These are phyloP conservation scores for Oenanthe sinensis DNA, from an alignment of 129 eudicot species.

Conservation along the genomic window DNA sequence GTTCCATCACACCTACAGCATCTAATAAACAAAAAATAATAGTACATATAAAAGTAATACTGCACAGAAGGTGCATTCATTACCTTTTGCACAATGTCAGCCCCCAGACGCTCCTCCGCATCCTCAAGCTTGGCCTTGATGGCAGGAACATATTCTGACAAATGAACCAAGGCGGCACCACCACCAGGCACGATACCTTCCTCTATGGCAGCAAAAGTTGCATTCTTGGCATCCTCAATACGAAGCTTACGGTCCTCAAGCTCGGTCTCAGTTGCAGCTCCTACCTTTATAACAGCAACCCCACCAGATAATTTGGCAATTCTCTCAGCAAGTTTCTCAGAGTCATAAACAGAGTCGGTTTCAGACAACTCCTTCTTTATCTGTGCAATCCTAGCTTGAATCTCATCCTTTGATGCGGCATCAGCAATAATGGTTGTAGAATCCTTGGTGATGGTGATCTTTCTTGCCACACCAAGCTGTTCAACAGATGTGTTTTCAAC, in stretches of 20 bases:
- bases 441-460: slow-evolving; percentile 56
- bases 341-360: slow-evolving; percentile 70
- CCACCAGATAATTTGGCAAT: slow-evolving; percentile 80
- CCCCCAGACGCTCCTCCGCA: slow-evolving; percentile 70
- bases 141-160: slow-evolving; percentile 57
- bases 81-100: slow-evolving; percentile 78
- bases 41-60: not conserved
- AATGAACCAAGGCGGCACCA: slow-evolving; percentile 76
- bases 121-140: slow-evolving; percentile 64
- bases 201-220: slow-evolving; percentile 88
- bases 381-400: slow-evolving; percentile 64
- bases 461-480: slow-evolving; percentile 65
- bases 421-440: slow-evolving; percentile 79
- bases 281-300: slow-evolving; percentile 79
- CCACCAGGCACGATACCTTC: slow-evolving; percentile 92
- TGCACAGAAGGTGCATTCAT: not conserved
- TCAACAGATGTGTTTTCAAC: slow-evolving; percentile 55
- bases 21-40: not conserved
- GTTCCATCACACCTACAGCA: not conserved
- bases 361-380: slow-evolving; percentile 56
- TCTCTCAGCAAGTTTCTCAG: slow-evolving; percentile 71
- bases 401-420: slow-evolving; percentile 79
- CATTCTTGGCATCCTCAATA: slow-evolving; percentile 84
- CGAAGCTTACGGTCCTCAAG: slow-evolving; percentile 75
- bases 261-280: slow-evolving; percentile 91